These are phyloP conservation scores for Globisporangium recalcitrans DNA, from an alignment of 352 stramenopile genomes.

Conservation along the genomic window DNA sequence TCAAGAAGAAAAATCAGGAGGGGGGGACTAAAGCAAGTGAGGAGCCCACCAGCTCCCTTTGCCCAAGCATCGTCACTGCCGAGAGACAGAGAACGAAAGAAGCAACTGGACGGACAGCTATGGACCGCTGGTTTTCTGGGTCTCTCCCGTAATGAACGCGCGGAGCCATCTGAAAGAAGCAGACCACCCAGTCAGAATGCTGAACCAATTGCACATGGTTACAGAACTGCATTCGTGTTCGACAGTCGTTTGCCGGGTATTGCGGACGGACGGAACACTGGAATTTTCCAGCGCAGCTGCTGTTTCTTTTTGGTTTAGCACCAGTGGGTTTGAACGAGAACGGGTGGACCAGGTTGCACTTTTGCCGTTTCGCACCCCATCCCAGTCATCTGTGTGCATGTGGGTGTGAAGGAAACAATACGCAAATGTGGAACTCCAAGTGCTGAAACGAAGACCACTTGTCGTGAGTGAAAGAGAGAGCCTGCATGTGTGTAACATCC, in stretches of 20 bases:
- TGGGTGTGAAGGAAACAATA: background rate
- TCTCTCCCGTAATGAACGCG: background rate
- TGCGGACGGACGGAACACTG: background rate
- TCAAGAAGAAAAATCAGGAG: background rate
- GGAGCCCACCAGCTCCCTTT: background rate
- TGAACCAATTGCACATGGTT: too few relatives aligned
- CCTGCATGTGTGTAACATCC: background rate
- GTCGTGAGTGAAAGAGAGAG: background rate
- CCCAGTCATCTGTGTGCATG: background rate
- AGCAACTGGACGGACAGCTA: background rate
- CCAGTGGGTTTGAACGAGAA: too few relatives aligned
- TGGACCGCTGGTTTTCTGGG: background rate
- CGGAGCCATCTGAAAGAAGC: conserved; percentile 3
- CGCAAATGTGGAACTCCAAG: background rate
- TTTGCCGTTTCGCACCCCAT: conserved; percentile 2
- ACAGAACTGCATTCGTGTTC: too few relatives aligned
- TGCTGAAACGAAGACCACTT: background rate
- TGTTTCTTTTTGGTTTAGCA: background rate
- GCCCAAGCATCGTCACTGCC: background rate
- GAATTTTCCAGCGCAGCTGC: background rate
- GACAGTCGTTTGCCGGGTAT: too few relatives aligned
- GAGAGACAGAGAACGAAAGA: background rate
- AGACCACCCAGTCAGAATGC: background rate
- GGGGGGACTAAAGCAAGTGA: too few relatives aligned
- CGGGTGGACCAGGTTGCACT: background rate